A percentile compares a stretch with the other conserved stretches of the same genome.
Conservation (phyloP, 352 stramenopile species). For the Globisporangium recalcitrans region DNA sequence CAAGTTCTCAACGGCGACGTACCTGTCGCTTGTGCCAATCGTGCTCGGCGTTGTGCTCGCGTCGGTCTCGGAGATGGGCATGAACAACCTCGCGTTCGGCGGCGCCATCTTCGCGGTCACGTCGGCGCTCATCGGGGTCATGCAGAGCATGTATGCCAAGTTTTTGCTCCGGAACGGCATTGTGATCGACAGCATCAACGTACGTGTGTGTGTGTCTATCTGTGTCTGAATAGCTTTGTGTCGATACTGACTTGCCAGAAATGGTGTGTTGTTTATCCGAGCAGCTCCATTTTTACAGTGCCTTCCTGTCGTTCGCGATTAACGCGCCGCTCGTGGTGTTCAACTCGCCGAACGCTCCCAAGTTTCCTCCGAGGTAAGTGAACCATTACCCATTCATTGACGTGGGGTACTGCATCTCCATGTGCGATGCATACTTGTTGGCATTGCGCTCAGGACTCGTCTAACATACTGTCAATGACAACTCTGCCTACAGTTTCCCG, state of each 20-base stretch:
- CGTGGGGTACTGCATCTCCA: too few relatives aligned
- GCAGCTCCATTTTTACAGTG: conserved; percentile 85
- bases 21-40: conserved; percentile 77
- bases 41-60: conserved; percentile 78
- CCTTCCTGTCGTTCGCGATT: conserved; percentile 78
- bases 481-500: conserved; percentile 43
- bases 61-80: conserved; percentile 84
- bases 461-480: conserved; percentile 11
- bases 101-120: conserved; percentile 67
- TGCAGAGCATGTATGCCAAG: conserved; percentile 88
- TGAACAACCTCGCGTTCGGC: conserved; percentile 73
- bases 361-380: conserved; percentile 37
- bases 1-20: conserved; percentile 66
- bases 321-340: conserved; percentile 74
- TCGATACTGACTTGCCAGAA: background rate
- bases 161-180: conserved; percentile 75
- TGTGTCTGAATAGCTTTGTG: background rate
- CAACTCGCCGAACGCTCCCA: conserved; percentile 40
- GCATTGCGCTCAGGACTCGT: background rate
- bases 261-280: background rate
- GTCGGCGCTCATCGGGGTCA: conserved; percentile 72
- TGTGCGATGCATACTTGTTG: too few relatives aligned
- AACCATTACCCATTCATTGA: background rate
- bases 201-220: conserved; percentile 24
- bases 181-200: conserved; percentile 77